Base-by-base conservation (phyloP, 352 stramenopile species). In the Elongisporangium prolatum region DNA sequence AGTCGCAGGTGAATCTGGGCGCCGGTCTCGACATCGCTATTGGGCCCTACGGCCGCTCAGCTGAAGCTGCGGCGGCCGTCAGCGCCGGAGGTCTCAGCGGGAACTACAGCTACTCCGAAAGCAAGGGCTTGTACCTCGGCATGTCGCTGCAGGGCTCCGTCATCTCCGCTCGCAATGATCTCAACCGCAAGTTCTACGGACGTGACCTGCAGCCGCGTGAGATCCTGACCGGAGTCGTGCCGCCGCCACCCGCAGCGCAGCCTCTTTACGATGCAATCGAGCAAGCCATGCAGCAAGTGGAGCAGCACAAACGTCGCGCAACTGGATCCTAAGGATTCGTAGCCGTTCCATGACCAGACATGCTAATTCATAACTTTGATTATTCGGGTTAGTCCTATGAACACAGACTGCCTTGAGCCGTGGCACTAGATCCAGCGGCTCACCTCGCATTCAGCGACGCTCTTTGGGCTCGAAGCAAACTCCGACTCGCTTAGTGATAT, bases 121-220 rank as follows among this genome's bases (percentile, higher is more conserved):
- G 78, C 57, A 96, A 95, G 56, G 92, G 92, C 14, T 60, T 98
- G 34, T 98, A 95, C 65, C 88, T 85, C 6, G 92, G 92, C 24
- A 77, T 97, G 37, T 95, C 85, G 2, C 68, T 98, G 18, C 88
- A 97, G 64, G 90, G 92, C 11, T 86, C 89, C 2, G 72, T 97
- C n/a, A 90, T 98, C 58, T 68, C 83, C 18, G 81, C 81, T 4
- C 72, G 92, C 25, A 71, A 84, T 25, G 71, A 95, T 20, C 65
- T 97, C 24, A 98, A 97, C 68, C 86, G 94, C 73, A 94, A 93
- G 48, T 97, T 97, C 68, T 98, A 97, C 67, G 88, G 89, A 13
- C 74, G 70, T n/a, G 74, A 89, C 24, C 54, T 86, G n/a, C 54
- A 74, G 38, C 58, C 76, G 0, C 72, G 63, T 16, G 67, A 68